Evolutionary conservation across 2,329 filamentous ascomycete species (phyloP), one percentile per base, ranked within the genome.

Genomic region (Fusarium globosum): DNA sequence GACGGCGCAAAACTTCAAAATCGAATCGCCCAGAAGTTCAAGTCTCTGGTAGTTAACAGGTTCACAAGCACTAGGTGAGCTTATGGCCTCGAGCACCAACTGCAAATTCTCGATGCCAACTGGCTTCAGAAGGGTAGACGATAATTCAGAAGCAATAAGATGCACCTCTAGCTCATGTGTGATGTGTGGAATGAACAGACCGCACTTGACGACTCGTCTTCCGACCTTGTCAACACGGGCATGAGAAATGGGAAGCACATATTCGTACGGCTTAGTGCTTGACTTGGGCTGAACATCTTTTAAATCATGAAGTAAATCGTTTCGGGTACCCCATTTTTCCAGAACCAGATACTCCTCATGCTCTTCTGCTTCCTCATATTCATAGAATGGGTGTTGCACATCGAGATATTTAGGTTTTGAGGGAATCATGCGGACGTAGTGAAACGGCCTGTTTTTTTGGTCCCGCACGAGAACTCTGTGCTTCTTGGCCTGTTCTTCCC

Each of bases 21-120:
- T 86, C 0, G 90, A 91, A 77, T 98, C 96, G 0, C 96, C 96
- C 0, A 98, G 83, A 74, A 97, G 97, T 79, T 98, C 96, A 0
- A 97, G 84, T 6, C 93, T 87, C 76, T 98, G 93, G 78, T 98
- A 98, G 72, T 97, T 88, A 0, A 86, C 87, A 3, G 83, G 80
- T 53, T 91, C 90, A 6, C 81, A 78, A 0, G 93, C 90, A 4
- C 85, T 86, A 0, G 91, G 89, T 1, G 93, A 85, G 57, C 88
- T 93, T 56, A 97, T 91, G 2, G 95, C 94, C 15, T 89, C 91
- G 3, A 90, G 79, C 0, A 97, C 79, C 39, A 92, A 83, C 2
- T 83, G 81, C 7, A 89, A 72, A 71, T 92, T 81, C 0, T 80
- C 80, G 41, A 96, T 87, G 0, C 80, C 78, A 2, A 94, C 59